Percentiles rank a stretch among this genome's conserved stretches.
phyloP scores from a whole-genome alignment of 345 rosid species.

The Gossypium ekmanianum region DNA sequence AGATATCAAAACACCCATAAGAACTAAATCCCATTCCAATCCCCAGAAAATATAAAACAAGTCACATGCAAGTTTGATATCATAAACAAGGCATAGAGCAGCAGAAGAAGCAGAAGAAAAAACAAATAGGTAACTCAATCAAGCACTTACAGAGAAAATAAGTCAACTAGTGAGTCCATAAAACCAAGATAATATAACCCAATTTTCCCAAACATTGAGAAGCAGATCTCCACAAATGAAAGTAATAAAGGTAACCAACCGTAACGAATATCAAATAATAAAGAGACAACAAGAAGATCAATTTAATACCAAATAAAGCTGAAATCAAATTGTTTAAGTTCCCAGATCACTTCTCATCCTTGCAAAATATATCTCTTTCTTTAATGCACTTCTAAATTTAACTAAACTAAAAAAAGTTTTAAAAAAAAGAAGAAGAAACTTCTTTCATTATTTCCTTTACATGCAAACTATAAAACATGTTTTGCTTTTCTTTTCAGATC shows the following conservation, averaged over 20 bases:
- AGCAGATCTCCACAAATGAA: not conserved
- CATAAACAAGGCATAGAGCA: not conserved
- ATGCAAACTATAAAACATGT: not conserved
- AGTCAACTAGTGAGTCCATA: not conserved
- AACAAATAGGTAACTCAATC: not conserved
- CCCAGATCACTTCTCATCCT: not conserved
- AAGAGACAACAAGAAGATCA: not conserved
- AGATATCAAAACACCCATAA: constrained; percentile 18
- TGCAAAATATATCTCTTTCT: not conserved
- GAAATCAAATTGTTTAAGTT: not conserved
- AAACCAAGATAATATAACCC: not conserved
- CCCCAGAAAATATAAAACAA: not conserved
- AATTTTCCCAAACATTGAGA: not conserved
- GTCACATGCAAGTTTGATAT: not conserved
- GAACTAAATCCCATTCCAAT: not conserved
- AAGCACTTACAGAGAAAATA: not conserved
- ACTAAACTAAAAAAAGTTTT: not conserved
- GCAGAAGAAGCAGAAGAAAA: not conserved
- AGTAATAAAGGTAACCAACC: not conserved
- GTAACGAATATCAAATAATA: not conserved
- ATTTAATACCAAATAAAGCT: not conserved
- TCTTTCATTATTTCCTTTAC: not conserved
- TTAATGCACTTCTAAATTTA: not conserved
- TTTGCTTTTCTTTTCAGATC: not conserved
- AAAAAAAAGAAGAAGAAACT: not conserved